A percentile compares a stretch with the other conserved stretches of the same genome.
Conservation (phyloP, 2,329 filamentous ascomycete species). For the Clonostachys rhizophaga region DNA sequence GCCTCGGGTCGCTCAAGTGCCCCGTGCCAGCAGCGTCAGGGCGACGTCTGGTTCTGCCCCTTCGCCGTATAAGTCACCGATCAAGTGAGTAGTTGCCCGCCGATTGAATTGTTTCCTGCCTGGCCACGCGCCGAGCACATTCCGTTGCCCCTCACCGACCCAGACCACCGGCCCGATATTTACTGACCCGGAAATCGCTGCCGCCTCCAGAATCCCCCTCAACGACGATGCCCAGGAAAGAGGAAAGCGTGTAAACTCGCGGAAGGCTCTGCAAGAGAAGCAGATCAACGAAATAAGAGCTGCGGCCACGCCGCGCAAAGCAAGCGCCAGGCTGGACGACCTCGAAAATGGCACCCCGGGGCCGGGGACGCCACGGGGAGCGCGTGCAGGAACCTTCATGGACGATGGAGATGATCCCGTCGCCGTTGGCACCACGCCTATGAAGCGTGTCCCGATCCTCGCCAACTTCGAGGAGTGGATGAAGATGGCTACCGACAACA, state of each 20-base stretch:
- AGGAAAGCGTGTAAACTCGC: slow-evolving; percentile 78
- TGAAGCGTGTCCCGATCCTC: slow-evolving; percentile 92
- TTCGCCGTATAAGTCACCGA: slow-evolving; percentile 52
- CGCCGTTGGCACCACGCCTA: slow-evolving; percentile 77
- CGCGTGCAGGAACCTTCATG: slow-evolving; percentile 15
- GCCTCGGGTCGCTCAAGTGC: slow-evolving; percentile 53
- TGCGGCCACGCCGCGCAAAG: slow-evolving; percentile 64
- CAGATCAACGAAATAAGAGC: slow-evolving; percentile 87
- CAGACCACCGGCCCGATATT: too few relatives aligned
- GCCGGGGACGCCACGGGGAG: slow-evolving; percentile 44
- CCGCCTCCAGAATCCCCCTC: slow-evolving; percentile 69
- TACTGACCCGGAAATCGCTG: too few relatives aligned
- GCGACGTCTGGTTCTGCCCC: slow-evolving; percentile 39
- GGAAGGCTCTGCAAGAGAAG: slow-evolving; percentile 82
- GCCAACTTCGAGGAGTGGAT: slow-evolving; percentile 99
- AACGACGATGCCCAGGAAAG: slow-evolving; percentile 96
- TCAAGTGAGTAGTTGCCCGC: slow-evolving; percentile 43
- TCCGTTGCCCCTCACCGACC: too few relatives aligned
- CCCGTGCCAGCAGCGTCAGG: slow-evolving; percentile 42
- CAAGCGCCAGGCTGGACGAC: slow-evolving; percentile 53
- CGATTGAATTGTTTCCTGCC: neutral
- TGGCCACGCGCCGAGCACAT: too few relatives aligned
- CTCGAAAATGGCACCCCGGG: slow-evolving; percentile 51
- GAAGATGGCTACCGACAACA: slow-evolving; percentile 99
- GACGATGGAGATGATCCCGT: slow-evolving; percentile 54